Evolutionary conservation across 305 asterid genomes (phyloP), one percentile per base, ranked within the genome.

Genomic region (Rubia balearica): DNA sequence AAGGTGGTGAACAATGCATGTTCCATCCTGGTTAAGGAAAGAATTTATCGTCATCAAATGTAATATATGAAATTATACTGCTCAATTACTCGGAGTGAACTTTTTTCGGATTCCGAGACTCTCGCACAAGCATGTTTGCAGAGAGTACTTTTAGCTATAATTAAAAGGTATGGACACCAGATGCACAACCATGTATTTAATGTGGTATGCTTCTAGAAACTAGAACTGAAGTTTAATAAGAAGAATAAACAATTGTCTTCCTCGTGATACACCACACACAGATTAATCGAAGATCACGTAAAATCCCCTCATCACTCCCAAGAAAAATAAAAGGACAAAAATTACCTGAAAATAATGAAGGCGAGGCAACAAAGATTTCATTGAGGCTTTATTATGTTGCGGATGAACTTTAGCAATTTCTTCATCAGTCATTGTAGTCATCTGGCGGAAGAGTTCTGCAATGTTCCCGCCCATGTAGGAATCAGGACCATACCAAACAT

Each of bases 381-480:
- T 84, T 8, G 98, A 79, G 77, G 63, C 77, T 69, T 79, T 80
- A 68, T 79, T 83, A 72, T 93, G 98, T 69, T 78, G 40, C 65
- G 97, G 96, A 81, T 93, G 98, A 62, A 93, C 80, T 72, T 61
- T 80, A 22, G 92, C 87, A 53, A 93, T 89, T 82, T 93, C 98
- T 83, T 89, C 95, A 76, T 93, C 95, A 61, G 91, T 89, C 97
- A 93, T 93, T 69, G 67, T 75, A 27, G 87, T 73, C 98, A 93
- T 93, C 80, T 85, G 98, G 45, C 71, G 81, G 71, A 93, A 90
- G 83, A 93, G 76, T 81, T 93, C 97, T 85, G 85, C 81, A 55
- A 93, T 89, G 81, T 93, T 93, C 73, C 96, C 90, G 63, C 98
- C 98, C 98, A 93, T 93, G 82, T 93, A 93, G 74, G 96, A 78